Evolutionary conservation across 352 stramenopile species (phyloP).

Genomic region (Phytophthora capsici): DNA sequence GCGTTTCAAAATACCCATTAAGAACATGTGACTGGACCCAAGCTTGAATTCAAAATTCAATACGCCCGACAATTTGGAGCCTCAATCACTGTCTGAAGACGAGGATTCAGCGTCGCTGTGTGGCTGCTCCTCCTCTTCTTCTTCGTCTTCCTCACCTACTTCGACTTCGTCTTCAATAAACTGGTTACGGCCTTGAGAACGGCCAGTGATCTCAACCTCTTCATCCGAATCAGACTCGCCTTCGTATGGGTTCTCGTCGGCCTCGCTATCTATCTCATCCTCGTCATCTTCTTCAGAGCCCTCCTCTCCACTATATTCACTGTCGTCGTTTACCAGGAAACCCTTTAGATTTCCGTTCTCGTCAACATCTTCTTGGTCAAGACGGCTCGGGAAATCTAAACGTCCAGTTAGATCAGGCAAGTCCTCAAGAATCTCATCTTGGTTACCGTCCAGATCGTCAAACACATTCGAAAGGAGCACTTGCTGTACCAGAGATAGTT

Average conservation of each 20-base stretch:
- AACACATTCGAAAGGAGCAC: slow-evolving; percentile 78
- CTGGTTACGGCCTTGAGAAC: slow-evolving; percentile 42
- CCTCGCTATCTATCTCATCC: slow-evolving; percentile 47
- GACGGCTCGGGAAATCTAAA: slow-evolving; percentile 82
- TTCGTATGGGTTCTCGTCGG: slow-evolving; percentile 54
- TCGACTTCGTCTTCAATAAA: slow-evolving; percentile 87
- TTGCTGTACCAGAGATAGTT: slow-evolving; percentile 68
- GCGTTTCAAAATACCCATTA: background rate
- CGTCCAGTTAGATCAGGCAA: slow-evolving; percentile 60
- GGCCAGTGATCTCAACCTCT: slow-evolving; percentile 42
- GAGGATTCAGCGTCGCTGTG: slow-evolving; percentile 20
- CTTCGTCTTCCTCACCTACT: slow-evolving; percentile 65
- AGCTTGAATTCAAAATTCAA: too few relatives aligned
- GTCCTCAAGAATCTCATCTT: slow-evolving; percentile 72
- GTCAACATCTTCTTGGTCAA: slow-evolving; percentile 83
- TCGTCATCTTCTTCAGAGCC: slow-evolving; percentile 42
- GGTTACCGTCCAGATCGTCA: slow-evolving; percentile 85
- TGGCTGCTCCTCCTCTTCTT: slow-evolving; percentile 34
- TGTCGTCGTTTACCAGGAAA: slow-evolving; percentile 71
- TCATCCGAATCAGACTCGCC: slow-evolving; percentile 78
- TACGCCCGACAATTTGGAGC: too few relatives aligned
- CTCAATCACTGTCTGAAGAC: slow-evolving; percentile 38
- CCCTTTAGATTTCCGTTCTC: slow-evolving; percentile 84
- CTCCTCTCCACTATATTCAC: slow-evolving; percentile 65
- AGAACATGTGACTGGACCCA: background rate